phyloP scores from a whole-genome alignment of 345 rosid genomes.

The Lepidium sativum region DNA sequence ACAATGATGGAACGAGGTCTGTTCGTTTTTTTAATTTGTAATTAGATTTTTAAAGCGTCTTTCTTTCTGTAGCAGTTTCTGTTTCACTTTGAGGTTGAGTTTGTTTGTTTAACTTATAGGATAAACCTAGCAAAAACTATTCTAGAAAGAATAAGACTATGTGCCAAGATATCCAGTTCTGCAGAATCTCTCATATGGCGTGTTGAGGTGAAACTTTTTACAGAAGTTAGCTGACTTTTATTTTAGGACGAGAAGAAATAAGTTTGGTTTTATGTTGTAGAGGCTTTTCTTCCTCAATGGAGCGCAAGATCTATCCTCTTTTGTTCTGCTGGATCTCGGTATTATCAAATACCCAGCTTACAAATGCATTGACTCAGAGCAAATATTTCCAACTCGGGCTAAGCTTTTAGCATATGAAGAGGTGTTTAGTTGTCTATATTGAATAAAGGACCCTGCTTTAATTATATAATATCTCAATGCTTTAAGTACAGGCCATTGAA shows the following conservation, averaged over 20 bases:
- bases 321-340: slow-evolving; percentile 79
- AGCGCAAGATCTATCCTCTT: slow-evolving; percentile 73
- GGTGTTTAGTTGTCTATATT: slow-evolving; percentile 41
- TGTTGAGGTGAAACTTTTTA: slow-evolving; percentile 51
- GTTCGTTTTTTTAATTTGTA: not conserved
- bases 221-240: not conserved
- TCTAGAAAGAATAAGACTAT: slow-evolving; percentile 47
- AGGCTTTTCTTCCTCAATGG: slow-evolving; percentile 92
- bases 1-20: slow-evolving; percentile 50
- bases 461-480: slow-evolving; percentile 12
- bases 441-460: not conserved
- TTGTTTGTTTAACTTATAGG: slow-evolving; percentile 34
- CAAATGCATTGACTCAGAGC: slow-evolving; percentile 52
- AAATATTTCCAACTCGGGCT: slow-evolving; percentile 40
- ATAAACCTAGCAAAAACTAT: slow-evolving; percentile 39
- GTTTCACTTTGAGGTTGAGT: not conserved
- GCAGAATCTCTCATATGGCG: slow-evolving; percentile 77
- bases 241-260: not conserved
- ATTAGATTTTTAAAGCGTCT: not conserved
- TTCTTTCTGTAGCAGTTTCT: not conserved
- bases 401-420: slow-evolving; percentile 82
- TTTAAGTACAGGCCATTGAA: slow-evolving; percentile 69
- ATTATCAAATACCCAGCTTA: slow-evolving; percentile 71
- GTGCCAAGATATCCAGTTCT: slow-evolving; percentile 45
- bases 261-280: slow-evolving; percentile 37